Evolutionary conservation across 352 stramenopile genomes (phyloP), one percentile per base, ranked within the genome.

Genomic region (Pythium oligandrum): DNA sequence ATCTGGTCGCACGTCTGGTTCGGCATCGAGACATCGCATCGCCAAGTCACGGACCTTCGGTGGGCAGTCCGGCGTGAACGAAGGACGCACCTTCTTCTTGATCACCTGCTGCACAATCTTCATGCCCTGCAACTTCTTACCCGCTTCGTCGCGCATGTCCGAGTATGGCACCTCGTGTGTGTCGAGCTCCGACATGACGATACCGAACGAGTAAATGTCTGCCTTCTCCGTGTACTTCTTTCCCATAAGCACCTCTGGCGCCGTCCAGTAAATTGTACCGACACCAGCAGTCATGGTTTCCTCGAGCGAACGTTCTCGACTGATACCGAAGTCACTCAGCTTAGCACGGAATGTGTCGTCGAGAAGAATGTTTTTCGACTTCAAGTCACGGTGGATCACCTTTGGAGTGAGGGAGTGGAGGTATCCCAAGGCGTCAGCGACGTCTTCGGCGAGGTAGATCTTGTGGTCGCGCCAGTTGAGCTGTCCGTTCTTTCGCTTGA

Each of bases 91-190:
- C 34, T 76, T 73, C 37, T 85, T 66, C 57, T 74, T 64, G 54
- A 89, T 87, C 51, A 94, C 83, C 66, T 88, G 82, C 57, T 92
- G 75, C 50, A 91, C 76, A 48, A 94, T 86, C 64, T 90, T 89
- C 78, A 91, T 92, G 11, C 75, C 75, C 55, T 90, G 79, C 43
- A 92, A 60, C 53, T 89, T 84, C 58, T 86, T 86, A 46, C 78
- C 78, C 3, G 72, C 62, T 11, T 77, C 74, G 63, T 90, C 81
- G 17, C 72, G 71, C 55, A 88, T 74, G 75, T 94, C 80, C 49
- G 78, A 85, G 66, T 90, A 94, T 59, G 83, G 83, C 51, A 92
- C 76, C 12, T 75, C 57, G 50, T 88, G 75, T 32, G 78, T 90
- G 44, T 94, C 83, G 7, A 94, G 56, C 58, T 94, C 83, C 34